Evolutionary conservation across 2,329 filamentous ascomycete species (phyloP).

Genomic region (Xylaria polymorpha): DNA sequence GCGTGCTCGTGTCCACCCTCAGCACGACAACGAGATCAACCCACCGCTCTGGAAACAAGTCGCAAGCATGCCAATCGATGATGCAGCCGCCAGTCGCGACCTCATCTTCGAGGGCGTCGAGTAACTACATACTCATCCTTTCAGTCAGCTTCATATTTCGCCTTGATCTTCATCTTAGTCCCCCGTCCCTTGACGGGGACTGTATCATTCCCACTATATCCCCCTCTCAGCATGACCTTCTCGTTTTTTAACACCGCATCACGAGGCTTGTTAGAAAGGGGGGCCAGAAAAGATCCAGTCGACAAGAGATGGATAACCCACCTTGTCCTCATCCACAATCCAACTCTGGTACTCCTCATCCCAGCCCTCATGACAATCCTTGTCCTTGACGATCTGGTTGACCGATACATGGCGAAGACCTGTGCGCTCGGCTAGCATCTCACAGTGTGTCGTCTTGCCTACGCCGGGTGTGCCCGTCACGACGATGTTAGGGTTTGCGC

Average conservation of each 20-base stretch:
- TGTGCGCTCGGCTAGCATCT: slow-evolving; percentile 79
- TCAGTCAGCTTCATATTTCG: slow-evolving; percentile 35
- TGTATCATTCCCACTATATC: neutral
- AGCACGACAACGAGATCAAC: slow-evolving; percentile 95
- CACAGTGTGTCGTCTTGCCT: slow-evolving; percentile 93
- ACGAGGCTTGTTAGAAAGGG: neutral
- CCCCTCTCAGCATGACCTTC: neutral
- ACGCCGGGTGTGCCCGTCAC: slow-evolving; percentile 95
- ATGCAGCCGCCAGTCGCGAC: slow-evolving; percentile 83
- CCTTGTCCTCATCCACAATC: slow-evolving; percentile 97
- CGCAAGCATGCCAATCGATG: slow-evolving; percentile 98
- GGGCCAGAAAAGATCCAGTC: neutral
- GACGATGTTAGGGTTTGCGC: slow-evolving; percentile 84
- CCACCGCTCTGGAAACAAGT: slow-evolving; percentile 92
- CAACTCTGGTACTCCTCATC: slow-evolving; percentile 87
- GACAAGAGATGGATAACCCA: slow-evolving; percentile 52
- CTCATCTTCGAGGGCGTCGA: slow-evolving; percentile 90
- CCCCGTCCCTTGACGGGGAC: neutral
- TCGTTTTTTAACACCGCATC: neutral
- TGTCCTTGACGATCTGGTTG: slow-evolving; percentile 92
- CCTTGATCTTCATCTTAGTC: neutral
- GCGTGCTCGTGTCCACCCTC: slow-evolving; percentile 79
- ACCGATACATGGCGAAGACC: slow-evolving; percentile 86
- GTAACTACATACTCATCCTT: slow-evolving; percentile 64
- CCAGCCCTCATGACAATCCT: slow-evolving; percentile 86